Base-by-base conservation (phyloP, 2,329 filamentous ascomycete genomes). In the Exophiala sp. region DNA sequence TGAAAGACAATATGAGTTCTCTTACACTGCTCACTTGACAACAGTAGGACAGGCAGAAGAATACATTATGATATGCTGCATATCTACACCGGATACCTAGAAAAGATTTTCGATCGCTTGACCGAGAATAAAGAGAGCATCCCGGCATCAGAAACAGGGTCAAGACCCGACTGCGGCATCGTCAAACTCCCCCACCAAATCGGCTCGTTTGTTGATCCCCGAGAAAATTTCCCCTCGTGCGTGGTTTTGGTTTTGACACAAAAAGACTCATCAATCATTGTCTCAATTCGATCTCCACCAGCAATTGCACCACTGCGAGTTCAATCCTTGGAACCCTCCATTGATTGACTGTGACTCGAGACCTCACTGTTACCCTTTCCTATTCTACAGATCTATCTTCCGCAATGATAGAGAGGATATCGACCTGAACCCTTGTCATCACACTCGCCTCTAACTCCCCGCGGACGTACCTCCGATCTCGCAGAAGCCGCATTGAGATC, bases 141-240 rank as follows among this genome's bases (percentile, higher is more conserved):
- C n/a, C n/a, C n/a, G n/a, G n/a, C n/a, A n/a, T n/a, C n/a, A n/a
- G n/a, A n/a, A n/a, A n/a, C n/a, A n/a, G n/a, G n/a, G n/a, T n/a
- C n/a, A n/a, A n/a, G n/a, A n/a, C n/a, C n/a, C n/a, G n/a, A n/a
- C n/a, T n/a, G n/a, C n/a, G n/a, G n/a, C n/a, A n/a, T 10, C 5
- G 10, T 32, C 29, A n/a, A 7, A 32, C 6, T 10, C 29, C 34
- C 34, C 34, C 34, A 19, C 34, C 34, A 37, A 37, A 37, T 5
- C 34, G 8, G 13, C 5, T 19, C 4, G 13, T 8, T 37, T 8
- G 14, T 8, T 19, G 7, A 27, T 23, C 38, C 19, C 38, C 19
- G 24, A 27, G 21, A 41, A 41, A 41, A 41, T 41, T 41, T 41
- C 38, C 38, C 38, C 38, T 41, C 38, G 34, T 37, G 34, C 34